These are phyloP conservation scores for Extremus antarcticus DNA, from an alignment of 495 filamentous ascomycete species.

Conservation along the genomic window DNA sequence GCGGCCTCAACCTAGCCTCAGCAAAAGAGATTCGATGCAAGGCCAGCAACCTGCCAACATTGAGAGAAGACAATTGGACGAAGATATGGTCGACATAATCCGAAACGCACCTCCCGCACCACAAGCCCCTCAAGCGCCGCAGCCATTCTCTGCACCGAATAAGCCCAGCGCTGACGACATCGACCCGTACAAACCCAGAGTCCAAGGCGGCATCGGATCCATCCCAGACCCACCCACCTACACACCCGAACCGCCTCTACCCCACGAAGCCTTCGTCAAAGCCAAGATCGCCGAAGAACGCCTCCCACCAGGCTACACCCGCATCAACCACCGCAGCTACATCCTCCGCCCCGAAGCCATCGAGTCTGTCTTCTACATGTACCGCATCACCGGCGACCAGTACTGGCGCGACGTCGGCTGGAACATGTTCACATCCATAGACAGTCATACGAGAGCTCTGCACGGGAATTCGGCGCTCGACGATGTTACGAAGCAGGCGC, in stretches of 20 bases:
- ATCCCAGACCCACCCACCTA: too few species aligned
- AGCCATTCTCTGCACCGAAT: not conserved
- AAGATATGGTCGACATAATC: not conserved
- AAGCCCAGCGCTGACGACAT: too few species aligned
- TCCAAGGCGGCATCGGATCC: too few species aligned
- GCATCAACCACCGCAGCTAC: constrained; percentile 51
- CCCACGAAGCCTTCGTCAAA: constrained; percentile 55
- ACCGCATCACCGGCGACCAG: constrained; percentile 72
- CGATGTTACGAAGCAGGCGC: constrained; percentile 50
- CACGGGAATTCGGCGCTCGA: constrained; percentile 61
- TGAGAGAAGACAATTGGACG: not conserved
- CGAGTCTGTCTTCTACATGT: constrained; percentile 93
- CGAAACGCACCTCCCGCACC: not conserved
- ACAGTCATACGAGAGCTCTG: constrained; percentile 52
- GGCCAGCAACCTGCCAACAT: not conserved
- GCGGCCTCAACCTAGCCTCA: not conserved
- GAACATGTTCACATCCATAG: constrained; percentile 76
- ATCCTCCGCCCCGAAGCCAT: constrained; percentile 87
- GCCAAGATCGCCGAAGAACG: constrained; percentile 47
- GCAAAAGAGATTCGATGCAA: not conserved
- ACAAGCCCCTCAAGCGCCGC: not conserved
- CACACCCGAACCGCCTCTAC: constrained; percentile 33
- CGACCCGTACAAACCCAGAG: too few species aligned
- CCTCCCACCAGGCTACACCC: constrained; percentile 55
- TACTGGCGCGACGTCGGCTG: constrained; percentile 78